Percentiles rank a stretch among this genome's conserved stretches.
Evolutionary conservation across 768 basidiomycete species (phyloP).

Genomic region (Agaricus sinodeliciosus): DNA sequence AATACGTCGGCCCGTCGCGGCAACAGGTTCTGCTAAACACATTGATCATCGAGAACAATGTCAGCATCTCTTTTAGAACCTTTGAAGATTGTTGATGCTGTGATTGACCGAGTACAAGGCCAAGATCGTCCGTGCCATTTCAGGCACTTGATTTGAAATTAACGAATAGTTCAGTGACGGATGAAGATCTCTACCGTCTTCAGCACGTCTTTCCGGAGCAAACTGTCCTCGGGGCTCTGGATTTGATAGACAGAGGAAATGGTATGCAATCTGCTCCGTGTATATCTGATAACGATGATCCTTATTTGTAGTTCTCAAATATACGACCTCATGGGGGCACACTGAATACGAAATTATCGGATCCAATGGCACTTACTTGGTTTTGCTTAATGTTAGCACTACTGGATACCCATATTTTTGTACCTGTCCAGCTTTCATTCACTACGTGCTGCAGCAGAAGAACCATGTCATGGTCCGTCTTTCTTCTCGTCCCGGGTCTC

Average conservation of each 20-base stretch:
- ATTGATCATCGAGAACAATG: not conserved
- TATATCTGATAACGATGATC: not conserved
- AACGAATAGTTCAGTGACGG: constrained; percentile 21
- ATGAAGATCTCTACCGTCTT: constrained; percentile 51
- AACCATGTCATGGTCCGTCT: constrained; percentile 57
- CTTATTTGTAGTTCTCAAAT: constrained; percentile 47
- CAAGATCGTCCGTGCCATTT: constrained; percentile 1
- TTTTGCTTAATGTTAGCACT: constrained; percentile 39
- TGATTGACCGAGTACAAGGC: not conserved
- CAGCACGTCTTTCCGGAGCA: constrained; percentile 55
- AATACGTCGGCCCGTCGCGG: not conserved
- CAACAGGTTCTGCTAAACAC: too few relatives aligned
- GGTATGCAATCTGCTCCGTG: constrained; percentile 32
- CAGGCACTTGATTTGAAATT: too few relatives aligned
- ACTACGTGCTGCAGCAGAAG: constrained; percentile 51
- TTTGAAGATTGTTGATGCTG: constrained; percentile 2
- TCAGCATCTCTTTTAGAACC: not conserved
- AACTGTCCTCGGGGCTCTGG: constrained; percentile 62
- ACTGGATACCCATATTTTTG: constrained; percentile 50
- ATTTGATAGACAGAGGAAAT: constrained; percentile 66
- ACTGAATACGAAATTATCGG: constrained; percentile 63
- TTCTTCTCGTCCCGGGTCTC: not conserved
- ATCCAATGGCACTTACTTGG: constrained; percentile 54
- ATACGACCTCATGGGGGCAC: constrained; percentile 49
- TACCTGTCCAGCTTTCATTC: constrained; percentile 69